Evolutionary conservation across 108 stramenopile genomes (phyloP), one percentile per base, ranked within the genome.

Genomic region (Skeletonema grethae): DNA sequence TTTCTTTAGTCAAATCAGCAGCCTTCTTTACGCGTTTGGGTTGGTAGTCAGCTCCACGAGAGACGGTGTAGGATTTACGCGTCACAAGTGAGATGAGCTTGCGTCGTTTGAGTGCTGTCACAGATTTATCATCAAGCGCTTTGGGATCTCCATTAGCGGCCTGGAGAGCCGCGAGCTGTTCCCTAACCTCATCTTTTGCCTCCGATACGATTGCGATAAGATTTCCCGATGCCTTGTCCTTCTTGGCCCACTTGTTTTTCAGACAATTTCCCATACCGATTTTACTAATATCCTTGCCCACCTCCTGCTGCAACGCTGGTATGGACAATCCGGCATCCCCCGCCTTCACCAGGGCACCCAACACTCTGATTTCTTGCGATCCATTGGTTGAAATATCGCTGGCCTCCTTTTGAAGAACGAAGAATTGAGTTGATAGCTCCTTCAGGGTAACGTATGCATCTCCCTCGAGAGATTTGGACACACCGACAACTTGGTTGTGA

Each of bases 1-100:
- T 94, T 79, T 98, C 98, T 89, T 95, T 94, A 53, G 98, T 97
- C 60, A 99, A 76, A 79, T 99, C 98, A 9, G 96, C 98, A 56
- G 94, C 90, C 84, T 97, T 95, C 76, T 91, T 97, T 24, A 78
- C 80, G 43, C 99, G 95, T 45, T 85, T 64, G 34, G 90, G 84
- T 36, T 90, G 83, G 80, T 95, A 99, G 31, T 76, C 16, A 5
- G 87, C 68, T 35, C 99, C 99, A 43, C 92, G 84, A 9, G 76
- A 78, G 28, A 99, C 84, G 28, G 86, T 72, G 87, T 90, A 95
- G 8, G 96, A 96, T 67, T 96, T 97, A 13, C 87, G 82, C 10
- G 93, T 97, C 1, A 90, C 85, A 48, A 93, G 84, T 29, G 61
- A 84, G 68, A 92, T 70, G 11, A 90, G 75, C 61, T 93, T 91